These are phyloP conservation scores for Trametes hirsuta DNA, from an alignment of 1,284 basidiomycete species.

Conservation along the genomic window DNA sequence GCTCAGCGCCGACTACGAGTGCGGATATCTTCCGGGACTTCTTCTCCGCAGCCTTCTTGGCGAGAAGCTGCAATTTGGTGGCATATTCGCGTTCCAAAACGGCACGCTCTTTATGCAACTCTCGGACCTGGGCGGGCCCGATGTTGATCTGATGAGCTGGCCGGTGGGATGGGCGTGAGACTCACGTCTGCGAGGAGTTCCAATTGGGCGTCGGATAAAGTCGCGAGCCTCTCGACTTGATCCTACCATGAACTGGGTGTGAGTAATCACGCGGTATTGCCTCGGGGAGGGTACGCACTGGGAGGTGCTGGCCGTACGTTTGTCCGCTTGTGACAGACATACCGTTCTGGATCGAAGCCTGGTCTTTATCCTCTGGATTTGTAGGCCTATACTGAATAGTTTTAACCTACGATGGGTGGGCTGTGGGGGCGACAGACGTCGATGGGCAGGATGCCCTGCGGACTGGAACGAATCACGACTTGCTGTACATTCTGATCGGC, in stretches of 20 bases:
- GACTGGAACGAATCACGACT: constrained; percentile 2
- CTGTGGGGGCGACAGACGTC: too few species aligned
- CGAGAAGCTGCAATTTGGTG: constrained; percentile 63
- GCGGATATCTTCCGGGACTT: constrained; percentile 58
- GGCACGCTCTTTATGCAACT: constrained; percentile 67
- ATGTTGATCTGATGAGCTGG: not conserved
- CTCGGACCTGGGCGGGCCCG: constrained; percentile 55
- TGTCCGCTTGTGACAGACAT: constrained; percentile 24
- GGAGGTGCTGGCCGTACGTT: constrained; percentile 35
- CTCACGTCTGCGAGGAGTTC: constrained; percentile 66
- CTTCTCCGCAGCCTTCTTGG: constrained; percentile 71
- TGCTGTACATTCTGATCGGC: constrained; percentile 12
- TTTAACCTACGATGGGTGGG: not conserved
- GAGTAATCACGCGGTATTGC: constrained; percentile 9
- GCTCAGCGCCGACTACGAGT: constrained; percentile 67
- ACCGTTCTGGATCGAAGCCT: not conserved
- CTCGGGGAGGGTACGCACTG: constrained; percentile 24
- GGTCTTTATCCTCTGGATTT: not conserved
- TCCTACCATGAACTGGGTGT: constrained; percentile 33
- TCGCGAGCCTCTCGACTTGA: constrained; percentile 42
- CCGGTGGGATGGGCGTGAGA: not conserved
- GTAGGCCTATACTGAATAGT: not conserved
- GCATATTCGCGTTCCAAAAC: constrained; percentile 79
- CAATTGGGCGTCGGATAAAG: constrained; percentile 63
- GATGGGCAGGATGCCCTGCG: not conserved